These are phyloP conservation scores for Phytophthora pistaciae DNA, from an alignment of 352 stramenopile genomes.

Conservation along the genomic window DNA sequence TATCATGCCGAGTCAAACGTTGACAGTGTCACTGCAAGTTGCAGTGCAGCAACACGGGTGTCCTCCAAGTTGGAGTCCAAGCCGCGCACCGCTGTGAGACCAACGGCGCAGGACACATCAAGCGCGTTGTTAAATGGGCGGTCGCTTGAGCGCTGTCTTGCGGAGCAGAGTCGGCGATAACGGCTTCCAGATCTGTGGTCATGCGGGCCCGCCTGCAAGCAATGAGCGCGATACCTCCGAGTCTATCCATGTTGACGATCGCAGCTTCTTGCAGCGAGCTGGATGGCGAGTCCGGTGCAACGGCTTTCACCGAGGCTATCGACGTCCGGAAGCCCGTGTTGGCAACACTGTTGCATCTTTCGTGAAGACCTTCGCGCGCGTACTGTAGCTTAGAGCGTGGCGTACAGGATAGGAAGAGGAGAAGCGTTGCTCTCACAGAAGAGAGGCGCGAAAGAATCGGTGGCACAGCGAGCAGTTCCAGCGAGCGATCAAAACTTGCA, in stretches of 20 bases:
- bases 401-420: neutral
- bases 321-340: neutral
- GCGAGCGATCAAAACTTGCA: neutral
- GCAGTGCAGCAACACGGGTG: too few species aligned
- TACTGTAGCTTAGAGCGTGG: neutral
- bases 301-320: neutral
- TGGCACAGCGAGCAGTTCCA: neutral
- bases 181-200: neutral
- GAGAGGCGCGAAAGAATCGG: slow-evolving; percentile 28
- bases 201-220: neutral
- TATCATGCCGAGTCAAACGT: neutral
- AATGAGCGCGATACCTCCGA: neutral
- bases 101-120: slow-evolving; percentile 20
- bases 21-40: too few species aligned
- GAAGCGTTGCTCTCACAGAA: neutral
- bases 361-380: neutral
- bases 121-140: neutral
- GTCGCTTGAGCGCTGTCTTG: neutral
- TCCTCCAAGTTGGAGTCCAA: neutral
- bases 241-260: slow-evolving; percentile 23
- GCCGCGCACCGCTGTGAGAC: neutral
- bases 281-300: neutral
- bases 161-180: neutral
- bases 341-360: slow-evolving; percentile 23
- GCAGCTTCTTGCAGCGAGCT: slow-evolving; percentile 2